Percentiles rank a stretch among this genome's conserved stretches.
phyloP scores from a whole-genome alignment of 2,329 filamentous ascomycete genomes.

The Fusarium brachygibbosum region DNA sequence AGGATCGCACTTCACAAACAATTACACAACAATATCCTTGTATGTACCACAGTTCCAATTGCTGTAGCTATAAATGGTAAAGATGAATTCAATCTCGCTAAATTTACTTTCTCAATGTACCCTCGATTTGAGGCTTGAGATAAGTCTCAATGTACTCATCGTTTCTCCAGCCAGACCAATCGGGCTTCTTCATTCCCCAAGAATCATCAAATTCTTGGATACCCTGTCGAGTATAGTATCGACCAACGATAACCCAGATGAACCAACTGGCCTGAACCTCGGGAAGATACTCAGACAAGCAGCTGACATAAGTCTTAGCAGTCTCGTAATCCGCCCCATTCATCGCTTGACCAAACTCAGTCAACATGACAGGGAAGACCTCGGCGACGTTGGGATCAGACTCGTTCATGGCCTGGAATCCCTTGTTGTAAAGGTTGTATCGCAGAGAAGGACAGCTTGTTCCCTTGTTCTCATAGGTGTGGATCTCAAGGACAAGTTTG shows the following conservation, averaged over 20 bases:
- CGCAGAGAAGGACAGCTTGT: conserved; percentile 62
- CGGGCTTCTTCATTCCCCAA: conserved; percentile 68
- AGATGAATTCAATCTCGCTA: too few species aligned
- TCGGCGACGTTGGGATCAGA: conserved; percentile 54
- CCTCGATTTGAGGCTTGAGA: conserved; percentile 23
- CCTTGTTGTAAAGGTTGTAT: conserved; percentile 62
- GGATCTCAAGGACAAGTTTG: conserved; percentile 71
- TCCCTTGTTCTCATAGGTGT: conserved; percentile 70
- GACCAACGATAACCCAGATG: conserved; percentile 69
- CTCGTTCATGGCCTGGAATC: conserved; percentile 65
- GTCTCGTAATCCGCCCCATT: conserved; percentile 59
- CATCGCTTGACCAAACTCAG: conserved; percentile 68
- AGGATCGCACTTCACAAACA: too few species aligned
- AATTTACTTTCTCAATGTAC: conserved; percentile 1
- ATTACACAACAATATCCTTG: too few species aligned
- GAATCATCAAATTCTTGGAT: conserved; percentile 68
- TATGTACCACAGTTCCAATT: too few species aligned
- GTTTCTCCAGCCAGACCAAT: conserved; percentile 67
- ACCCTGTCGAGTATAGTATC: conserved; percentile 69
- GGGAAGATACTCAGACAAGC: conserved; percentile 63
- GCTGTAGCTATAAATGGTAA: too few species aligned
- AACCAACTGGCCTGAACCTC: conserved; percentile 66
- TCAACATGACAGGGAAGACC: conserved; percentile 59
- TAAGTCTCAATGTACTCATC: conserved; percentile 56
- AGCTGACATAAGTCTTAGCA: conserved; percentile 63